Percentiles rank a stretch among this genome's conserved stretches.
Conservation (phyloP, 495 filamentous ascomycete genomes). For the Aspergillus conjunctus region DNA sequence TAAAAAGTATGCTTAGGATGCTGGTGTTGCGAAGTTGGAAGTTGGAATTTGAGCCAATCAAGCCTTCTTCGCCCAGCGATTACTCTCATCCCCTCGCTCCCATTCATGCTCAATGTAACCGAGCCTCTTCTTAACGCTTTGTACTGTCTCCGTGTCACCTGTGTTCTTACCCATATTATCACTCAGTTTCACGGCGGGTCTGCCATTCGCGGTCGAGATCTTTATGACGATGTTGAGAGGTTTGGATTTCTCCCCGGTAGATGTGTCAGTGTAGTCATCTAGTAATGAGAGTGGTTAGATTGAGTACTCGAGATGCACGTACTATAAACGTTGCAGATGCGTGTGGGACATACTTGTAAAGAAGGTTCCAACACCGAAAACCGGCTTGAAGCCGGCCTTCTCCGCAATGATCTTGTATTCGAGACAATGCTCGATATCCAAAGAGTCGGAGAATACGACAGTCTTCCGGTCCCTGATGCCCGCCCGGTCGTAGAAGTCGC, state of each 20-base stretch:
- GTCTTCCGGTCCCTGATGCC: constrained; percentile 82
- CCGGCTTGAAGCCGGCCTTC: constrained; percentile 74
- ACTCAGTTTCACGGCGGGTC: constrained; percentile 91
- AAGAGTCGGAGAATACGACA: constrained; percentile 95
- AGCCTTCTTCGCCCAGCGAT: constrained; percentile 65
- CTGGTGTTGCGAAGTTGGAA: too few relatives aligned
- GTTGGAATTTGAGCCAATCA: constrained; percentile 10
- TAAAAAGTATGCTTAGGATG: neutral
- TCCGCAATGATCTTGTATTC: constrained; percentile 85
- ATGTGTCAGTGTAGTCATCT: constrained; percentile 77
- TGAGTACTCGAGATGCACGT: neutral
- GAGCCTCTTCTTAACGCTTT: constrained; percentile 78
- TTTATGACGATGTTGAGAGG: constrained; percentile 99
- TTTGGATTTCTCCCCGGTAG: constrained; percentile 76
- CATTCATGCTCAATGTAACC: constrained; percentile 86
- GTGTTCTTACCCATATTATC: constrained; percentile 98
- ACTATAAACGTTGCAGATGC: neutral
- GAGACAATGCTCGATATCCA: constrained; percentile 87
- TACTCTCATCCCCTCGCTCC: constrained; percentile 80
- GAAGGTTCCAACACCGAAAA: constrained; percentile 93
- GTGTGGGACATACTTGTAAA: constrained; percentile 69
- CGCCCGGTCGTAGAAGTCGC: constrained; percentile 78
- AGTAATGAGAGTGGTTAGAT: neutral
- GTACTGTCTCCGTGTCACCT: constrained; percentile 75
- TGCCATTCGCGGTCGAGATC: constrained; percentile 77